These are phyloP conservation scores for Malassezia globosa DNA, from an alignment of 1,284 basidiomycete species.

Conservation along the genomic window DNA sequence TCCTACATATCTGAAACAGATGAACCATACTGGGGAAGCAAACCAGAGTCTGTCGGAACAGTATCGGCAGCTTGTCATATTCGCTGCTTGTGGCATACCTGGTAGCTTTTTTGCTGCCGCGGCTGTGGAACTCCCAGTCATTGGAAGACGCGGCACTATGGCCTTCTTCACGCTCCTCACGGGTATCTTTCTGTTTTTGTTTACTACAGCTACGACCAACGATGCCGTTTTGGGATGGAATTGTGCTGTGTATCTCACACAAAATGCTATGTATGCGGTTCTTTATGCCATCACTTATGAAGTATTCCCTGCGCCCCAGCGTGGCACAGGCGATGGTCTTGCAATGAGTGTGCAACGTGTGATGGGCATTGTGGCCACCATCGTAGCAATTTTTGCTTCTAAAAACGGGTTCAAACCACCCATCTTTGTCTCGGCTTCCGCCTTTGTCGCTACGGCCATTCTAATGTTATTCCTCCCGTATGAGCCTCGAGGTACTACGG, in stretches of 20 bases:
- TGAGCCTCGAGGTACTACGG: constrained; percentile 50
- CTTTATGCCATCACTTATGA: constrained; percentile 58
- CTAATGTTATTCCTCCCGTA: constrained; percentile 60
- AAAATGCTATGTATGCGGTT: constrained; percentile 62
- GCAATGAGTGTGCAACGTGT: constrained; percentile 56
- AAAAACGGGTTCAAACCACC: constrained; percentile 51
- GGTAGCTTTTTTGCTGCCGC: constrained; percentile 55
- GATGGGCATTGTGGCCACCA: constrained; percentile 60
- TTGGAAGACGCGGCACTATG: constrained; percentile 58
- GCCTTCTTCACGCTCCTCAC: constrained; percentile 57
- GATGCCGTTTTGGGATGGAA: constrained; percentile 61
- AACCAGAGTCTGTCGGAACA: constrained; percentile 51
- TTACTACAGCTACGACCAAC: constrained; percentile 58
- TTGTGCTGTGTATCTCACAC: constrained; percentile 54
- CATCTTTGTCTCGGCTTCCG: constrained; percentile 59
- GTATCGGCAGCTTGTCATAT: constrained; percentile 54
- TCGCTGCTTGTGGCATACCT: constrained; percentile 58
- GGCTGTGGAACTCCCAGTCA: constrained; percentile 56
- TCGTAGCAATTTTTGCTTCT: constrained; percentile 56
- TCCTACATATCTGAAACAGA: constrained; percentile 54
- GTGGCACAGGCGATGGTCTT: constrained; percentile 63
- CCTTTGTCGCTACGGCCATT: constrained; percentile 58
- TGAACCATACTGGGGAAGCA: constrained; percentile 48
- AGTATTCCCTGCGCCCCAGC: constrained; percentile 60
- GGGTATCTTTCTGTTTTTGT: constrained; percentile 59